Conservation (phyloP, 352 stramenopile genomes). For the Phytophthora podocarpi region DNA sequence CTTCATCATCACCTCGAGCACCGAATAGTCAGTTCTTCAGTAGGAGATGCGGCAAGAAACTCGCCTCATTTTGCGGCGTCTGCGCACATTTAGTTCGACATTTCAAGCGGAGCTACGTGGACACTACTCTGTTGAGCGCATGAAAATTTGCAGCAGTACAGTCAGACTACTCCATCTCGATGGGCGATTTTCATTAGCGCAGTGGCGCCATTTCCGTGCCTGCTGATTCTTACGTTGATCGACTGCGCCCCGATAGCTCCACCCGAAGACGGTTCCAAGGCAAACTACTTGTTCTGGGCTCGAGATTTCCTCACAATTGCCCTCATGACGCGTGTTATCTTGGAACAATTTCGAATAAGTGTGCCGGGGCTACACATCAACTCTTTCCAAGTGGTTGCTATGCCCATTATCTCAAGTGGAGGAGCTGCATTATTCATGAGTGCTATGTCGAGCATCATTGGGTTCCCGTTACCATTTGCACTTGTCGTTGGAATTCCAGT, state of each 20-base stretch:
- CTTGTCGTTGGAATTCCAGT: conserved; percentile 3
- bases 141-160: conserved; percentile 12
- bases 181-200: conserved; percentile 6
- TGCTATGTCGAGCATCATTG: conserved; percentile 1
- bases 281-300: conserved; percentile 40
- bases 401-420: conserved; percentile 8
- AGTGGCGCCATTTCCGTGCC: conserved; percentile 32
- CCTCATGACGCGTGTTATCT: conserved; percentile 4
- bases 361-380: neutral
- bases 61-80: neutral
- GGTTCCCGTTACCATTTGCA: conserved; percentile 2
- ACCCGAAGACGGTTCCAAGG: conserved; percentile 20
- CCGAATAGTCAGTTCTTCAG: no score
- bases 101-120: conserved; percentile 44
- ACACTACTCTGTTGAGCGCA: conserved; percentile 25
- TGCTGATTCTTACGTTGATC: conserved; percentile 29
- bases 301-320: conserved; percentile 17
- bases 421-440: neutral
- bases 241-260: conserved; percentile 24
- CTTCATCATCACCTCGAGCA: no score
- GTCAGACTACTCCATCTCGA: neutral
- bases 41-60: neutral
- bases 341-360: conserved; percentile 8
- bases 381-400: conserved; percentile 1
- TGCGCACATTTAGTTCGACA: neutral